Evolutionary conservation across 257 asterid species (phyloP).

Genomic region (Ophiorrhiza pumila): DNA sequence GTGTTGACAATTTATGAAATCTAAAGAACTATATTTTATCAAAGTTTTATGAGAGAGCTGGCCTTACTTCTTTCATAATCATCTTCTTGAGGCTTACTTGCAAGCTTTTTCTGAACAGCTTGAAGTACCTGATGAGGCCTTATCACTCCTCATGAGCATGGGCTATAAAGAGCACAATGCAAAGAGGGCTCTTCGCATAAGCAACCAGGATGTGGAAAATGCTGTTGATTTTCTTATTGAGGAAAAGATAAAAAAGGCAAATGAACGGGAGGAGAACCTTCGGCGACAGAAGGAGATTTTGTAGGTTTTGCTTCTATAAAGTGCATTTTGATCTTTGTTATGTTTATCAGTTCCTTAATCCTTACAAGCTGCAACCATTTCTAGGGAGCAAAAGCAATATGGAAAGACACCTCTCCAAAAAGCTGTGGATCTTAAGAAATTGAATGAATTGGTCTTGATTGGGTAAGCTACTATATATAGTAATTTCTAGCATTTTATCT

Average conservation of each 20-base stretch:
- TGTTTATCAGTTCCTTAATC: conserved; percentile 9
- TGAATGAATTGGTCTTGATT: conserved; percentile 62
- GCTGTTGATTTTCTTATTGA: conserved; percentile 83
- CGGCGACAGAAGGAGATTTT: conserved; percentile 52
- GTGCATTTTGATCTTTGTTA: not conserved
- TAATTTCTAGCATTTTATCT: not conserved
- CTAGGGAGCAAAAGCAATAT: conserved; percentile 81
- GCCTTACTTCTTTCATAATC: not conserved
- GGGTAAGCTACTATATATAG: conserved; percentile 47
- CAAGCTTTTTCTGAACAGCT: conserved; percentile 43
- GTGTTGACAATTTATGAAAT: not conserved
- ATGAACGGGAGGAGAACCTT: conserved; percentile 55
- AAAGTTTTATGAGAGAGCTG: not conserved
- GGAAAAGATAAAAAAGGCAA: conserved; percentile 52
- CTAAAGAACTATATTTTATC: not conserved
- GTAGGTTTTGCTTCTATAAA: conserved; percentile 31
- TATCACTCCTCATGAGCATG: conserved; percentile 71
- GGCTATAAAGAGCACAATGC: conserved; percentile 73
- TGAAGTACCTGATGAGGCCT: conserved; percentile 80
- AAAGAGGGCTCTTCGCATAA: conserved; percentile 92
- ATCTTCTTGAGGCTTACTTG: not conserved
- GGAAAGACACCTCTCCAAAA: conserved; percentile 79
- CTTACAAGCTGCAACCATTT: conserved; percentile 18
- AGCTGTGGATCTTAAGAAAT: conserved; percentile 73
- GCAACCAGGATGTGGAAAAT: conserved; percentile 64